phyloP scores from a whole-genome alignment of 1,139 yeast species.

The Blastobotrys persicus region DNA sequence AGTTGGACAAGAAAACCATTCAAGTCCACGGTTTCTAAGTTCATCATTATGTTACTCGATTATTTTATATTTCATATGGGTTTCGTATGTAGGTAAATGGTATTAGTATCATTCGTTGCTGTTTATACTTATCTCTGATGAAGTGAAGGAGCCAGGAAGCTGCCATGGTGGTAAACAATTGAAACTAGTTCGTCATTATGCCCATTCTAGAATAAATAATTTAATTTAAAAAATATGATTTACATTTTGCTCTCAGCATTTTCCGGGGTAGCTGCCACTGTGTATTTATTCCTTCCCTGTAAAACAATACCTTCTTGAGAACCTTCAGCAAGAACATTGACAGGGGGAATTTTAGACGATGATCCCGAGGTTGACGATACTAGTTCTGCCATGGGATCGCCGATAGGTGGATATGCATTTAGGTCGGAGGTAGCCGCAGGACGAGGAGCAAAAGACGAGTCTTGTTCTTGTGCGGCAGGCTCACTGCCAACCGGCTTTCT shows the following conservation, averaged over 20 bases:
- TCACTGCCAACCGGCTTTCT: no score
- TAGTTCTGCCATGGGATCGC: constrained; percentile 2
- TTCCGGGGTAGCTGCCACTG: constrained; percentile 8
- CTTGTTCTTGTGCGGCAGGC: no score
- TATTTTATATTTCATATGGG: constrained; percentile 5
- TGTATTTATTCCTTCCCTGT: neutral
- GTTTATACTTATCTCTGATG: no score
- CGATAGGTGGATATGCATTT: constrained; percentile 5
- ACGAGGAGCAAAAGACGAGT: no score
- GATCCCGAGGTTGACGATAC: neutral
- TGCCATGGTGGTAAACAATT: no score
- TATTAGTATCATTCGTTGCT: constrained; percentile 4
- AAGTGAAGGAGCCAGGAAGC: no score
- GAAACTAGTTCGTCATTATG: no score
- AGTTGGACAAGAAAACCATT: constrained; percentile 91
- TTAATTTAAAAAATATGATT: neutral
- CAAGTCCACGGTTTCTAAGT: constrained; percentile 93
- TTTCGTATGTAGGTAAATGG: constrained; percentile 5
- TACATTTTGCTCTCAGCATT: constrained; percentile 1
- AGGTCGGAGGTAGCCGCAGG: neutral
- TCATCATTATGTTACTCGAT: constrained; percentile 11
- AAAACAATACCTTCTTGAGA: constrained; percentile 5
- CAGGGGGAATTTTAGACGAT: neutral
- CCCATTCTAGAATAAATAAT: no score
- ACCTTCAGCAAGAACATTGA: neutral